These are phyloP conservation scores for Syzygium jambos DNA, from an alignment of 345 rosid genomes.

Conservation along the genomic window DNA sequence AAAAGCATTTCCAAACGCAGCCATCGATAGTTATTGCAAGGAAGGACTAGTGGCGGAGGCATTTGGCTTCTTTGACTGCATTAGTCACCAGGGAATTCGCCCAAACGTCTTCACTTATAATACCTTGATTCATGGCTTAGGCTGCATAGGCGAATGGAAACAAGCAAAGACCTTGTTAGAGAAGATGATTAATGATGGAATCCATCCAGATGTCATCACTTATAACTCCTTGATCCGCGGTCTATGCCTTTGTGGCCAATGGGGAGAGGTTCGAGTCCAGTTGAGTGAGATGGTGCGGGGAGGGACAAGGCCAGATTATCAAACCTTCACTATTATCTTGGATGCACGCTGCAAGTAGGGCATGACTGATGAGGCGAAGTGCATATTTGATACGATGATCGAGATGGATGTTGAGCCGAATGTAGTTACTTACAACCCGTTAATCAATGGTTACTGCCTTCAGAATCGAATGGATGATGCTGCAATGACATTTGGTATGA, in stretches of 20 bases:
- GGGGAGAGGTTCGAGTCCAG: not conserved
- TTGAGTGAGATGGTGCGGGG: not conserved
- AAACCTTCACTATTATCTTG: not conserved
- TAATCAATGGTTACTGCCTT: not conserved
- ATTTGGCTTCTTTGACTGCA: not conserved
- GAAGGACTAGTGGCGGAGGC: not conserved
- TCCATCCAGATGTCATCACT: not conserved
- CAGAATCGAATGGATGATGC: constrained; percentile 4
- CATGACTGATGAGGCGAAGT: not conserved
- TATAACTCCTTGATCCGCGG: not conserved
- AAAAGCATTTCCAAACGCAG: too few species aligned
- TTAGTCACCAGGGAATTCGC: not conserved
- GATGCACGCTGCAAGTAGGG: not conserved
- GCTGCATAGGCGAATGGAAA: not conserved
- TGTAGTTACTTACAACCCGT: not conserved
- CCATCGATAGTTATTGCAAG: constrained; percentile 5
- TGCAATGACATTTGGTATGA: not conserved
- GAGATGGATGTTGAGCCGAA: not conserved
- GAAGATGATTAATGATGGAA: not conserved
- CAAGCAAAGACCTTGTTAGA: not conserved
- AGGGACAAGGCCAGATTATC: not conserved
- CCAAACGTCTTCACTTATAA: not conserved
- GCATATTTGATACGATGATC: not conserved
- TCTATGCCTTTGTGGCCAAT: not conserved
- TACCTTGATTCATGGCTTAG: not conserved